These are phyloP conservation scores for Apophysomyces elegans DNA, from an alignment of 371 early-diverging fungal species.

Conservation along the genomic window DNA sequence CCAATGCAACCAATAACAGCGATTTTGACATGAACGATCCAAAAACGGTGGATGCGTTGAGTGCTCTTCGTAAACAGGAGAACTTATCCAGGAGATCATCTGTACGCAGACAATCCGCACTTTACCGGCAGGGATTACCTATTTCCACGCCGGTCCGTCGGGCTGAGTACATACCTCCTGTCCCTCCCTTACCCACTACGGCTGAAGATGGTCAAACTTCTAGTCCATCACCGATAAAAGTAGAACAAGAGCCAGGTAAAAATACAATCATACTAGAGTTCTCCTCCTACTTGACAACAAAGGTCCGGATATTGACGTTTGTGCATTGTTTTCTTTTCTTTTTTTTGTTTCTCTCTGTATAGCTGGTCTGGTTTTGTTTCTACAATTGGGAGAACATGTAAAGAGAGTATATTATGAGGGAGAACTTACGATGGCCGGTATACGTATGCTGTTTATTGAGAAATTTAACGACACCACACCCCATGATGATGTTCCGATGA, in stretches of 20 bases:
- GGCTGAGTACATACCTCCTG: constrained; percentile 32
- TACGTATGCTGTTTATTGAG: constrained; percentile 54
- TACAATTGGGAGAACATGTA: constrained; percentile 53
- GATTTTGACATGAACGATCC: constrained; percentile 40
- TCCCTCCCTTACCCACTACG: constrained; percentile 31
- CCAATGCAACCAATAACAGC: constrained; percentile 15
- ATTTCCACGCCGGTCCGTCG: neutral
- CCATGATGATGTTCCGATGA: constrained; percentile 19
- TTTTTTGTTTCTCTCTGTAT: too few relatives aligned
- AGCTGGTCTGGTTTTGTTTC: constrained; percentile 39
- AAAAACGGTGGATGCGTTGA: constrained; percentile 32
- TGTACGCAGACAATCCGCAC: constrained; percentile 25
- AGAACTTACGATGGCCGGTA: constrained; percentile 35
- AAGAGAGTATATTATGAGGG: constrained; percentile 49
- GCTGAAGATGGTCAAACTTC: neutral
- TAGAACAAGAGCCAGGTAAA: constrained; percentile 8
- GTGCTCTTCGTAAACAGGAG: constrained; percentile 27
- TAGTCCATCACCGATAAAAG: neutral
- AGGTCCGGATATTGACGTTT: too few relatives aligned
- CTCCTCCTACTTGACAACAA: too few relatives aligned
- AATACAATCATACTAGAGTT: neutral
- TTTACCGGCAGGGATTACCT: constrained; percentile 11
- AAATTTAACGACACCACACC: constrained; percentile 41
- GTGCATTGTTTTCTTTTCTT: too few relatives aligned
- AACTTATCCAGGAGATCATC: constrained; percentile 35